Percentiles rank a stretch among this genome's conserved stretches.
These are phyloP conservation scores for Naumovozyma castellii DNA, from an alignment of 805 yeast species.

Conservation along the genomic window DNA sequence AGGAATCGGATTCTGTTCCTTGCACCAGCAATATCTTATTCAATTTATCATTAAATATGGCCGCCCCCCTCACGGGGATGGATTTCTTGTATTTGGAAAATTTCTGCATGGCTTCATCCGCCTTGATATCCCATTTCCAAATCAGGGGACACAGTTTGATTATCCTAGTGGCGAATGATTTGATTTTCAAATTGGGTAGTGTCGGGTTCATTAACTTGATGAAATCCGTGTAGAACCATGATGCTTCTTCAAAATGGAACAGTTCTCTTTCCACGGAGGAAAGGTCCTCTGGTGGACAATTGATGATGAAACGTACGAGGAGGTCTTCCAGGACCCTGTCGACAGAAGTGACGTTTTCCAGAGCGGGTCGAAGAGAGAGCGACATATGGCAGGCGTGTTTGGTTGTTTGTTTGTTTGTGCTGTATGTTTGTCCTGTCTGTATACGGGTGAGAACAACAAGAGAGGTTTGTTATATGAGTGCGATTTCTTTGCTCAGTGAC, in stretches of 20 bases:
- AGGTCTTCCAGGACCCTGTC: constrained; percentile 77
- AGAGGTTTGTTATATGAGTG: too few relatives aligned
- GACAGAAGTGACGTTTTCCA: constrained; percentile 49
- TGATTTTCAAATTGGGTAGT: constrained; percentile 71
- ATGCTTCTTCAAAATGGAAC: constrained; percentile 96
- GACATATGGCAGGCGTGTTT: too few relatives aligned
- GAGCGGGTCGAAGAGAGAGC: constrained; percentile 44
- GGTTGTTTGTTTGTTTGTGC: too few relatives aligned
- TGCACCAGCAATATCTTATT: constrained; percentile 69
- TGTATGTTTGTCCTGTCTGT: too few relatives aligned
- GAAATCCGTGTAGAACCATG: constrained; percentile 92
- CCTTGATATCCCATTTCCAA: constrained; percentile 80
- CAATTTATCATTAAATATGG: constrained; percentile 62
- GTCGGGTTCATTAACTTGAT: constrained; percentile 60
- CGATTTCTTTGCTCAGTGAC: too few relatives aligned
- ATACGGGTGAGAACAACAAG: too few relatives aligned
- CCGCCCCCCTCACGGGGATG: constrained; percentile 95
- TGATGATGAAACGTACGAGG: constrained; percentile 79
- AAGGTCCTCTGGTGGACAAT: constrained; percentile 86
- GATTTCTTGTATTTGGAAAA: constrained; percentile 80
- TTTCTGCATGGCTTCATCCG: constrained; percentile 58
- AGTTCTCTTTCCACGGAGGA: constrained; percentile 58
- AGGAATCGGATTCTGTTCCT: constrained; percentile 70
- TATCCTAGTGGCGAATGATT: constrained; percentile 59
- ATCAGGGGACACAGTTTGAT: constrained; percentile 62